phyloP scores from a whole-genome alignment of 345 rosid species.

The Microthlaspi erraticum region DNA sequence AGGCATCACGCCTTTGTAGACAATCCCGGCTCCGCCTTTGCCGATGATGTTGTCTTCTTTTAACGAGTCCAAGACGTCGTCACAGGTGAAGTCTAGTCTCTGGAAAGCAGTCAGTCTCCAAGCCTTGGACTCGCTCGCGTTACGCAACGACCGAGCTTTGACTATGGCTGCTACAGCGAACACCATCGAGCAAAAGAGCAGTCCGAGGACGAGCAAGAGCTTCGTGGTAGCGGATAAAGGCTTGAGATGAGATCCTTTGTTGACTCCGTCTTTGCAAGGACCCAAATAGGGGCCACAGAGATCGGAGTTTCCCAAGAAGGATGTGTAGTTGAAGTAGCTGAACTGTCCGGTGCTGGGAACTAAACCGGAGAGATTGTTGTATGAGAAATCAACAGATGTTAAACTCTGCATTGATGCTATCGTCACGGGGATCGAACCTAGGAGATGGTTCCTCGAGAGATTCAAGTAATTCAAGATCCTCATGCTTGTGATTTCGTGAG shows the following conservation, averaged over 20 bases:
- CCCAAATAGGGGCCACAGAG: slow-evolving; percentile 83
- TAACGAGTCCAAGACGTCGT: slow-evolving; percentile 71
- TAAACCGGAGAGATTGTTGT: slow-evolving; percentile 81
- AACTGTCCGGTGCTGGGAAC: slow-evolving; percentile 92
- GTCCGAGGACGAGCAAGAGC: slow-evolving; percentile 73
- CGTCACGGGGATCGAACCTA: slow-evolving; percentile 71
- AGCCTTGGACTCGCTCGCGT: slow-evolving; percentile 67
- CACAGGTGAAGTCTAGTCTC: slow-evolving; percentile 77
- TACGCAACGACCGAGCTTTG: slow-evolving; percentile 72
- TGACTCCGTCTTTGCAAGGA: slow-evolving; percentile 49
- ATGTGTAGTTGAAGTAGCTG: slow-evolving; percentile 78
- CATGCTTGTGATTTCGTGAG: slow-evolving; percentile 71
- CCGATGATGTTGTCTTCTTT: slow-evolving; percentile 89
- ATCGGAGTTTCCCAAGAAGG: slow-evolving; percentile 74
- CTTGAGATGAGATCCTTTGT: slow-evolving; percentile 58
- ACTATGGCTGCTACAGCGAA: slow-evolving; percentile 78
- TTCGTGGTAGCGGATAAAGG: slow-evolving; percentile 72
- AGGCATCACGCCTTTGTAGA: slow-evolving; percentile 77
- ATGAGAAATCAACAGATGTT: slow-evolving; percentile 85
- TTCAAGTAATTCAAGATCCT: slow-evolving; percentile 84
- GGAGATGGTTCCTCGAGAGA: slow-evolving; percentile 72
- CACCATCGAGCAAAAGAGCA: slow-evolving; percentile 76
- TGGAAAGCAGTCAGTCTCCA: slow-evolving; percentile 93
- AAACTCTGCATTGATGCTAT: slow-evolving; percentile 81
- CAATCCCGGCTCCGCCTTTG: slow-evolving; percentile 88